phyloP scores from a whole-genome alignment of 2,329 filamentous ascomycete species.

The Aspergillus unguis region DNA sequence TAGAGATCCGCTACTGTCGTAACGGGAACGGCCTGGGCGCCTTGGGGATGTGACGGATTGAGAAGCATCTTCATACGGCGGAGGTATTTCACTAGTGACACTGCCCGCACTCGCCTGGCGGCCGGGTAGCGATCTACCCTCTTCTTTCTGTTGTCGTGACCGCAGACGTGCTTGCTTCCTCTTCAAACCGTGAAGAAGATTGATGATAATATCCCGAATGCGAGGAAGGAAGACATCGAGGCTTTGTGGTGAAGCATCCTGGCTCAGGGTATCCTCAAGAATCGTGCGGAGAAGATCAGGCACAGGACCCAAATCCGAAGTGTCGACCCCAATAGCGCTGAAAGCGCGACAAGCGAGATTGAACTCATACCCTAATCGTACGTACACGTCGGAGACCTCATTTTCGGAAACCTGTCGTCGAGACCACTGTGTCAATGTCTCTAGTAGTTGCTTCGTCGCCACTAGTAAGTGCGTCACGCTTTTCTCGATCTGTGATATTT shows the following conservation, averaged over 20 bases:
- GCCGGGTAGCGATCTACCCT: constrained; percentile 39
- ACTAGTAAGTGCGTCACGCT: constrained; percentile 97
- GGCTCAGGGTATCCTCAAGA: constrained; percentile 90
- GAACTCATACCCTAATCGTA: constrained; percentile 96
- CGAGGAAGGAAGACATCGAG: constrained; percentile 89
- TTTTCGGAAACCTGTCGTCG: constrained; percentile 86
- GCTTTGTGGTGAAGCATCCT: constrained; percentile 90
- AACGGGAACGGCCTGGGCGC: constrained; percentile 31
- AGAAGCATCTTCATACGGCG: constrained; percentile 42
- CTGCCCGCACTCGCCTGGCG: constrained; percentile 49
- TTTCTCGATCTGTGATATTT: constrained; percentile 96
- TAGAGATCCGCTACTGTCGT: constrained; percentile 38
- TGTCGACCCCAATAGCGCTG: constrained; percentile 94
- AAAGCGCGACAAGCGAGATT: constrained; percentile 98
- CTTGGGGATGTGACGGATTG: constrained; percentile 31
- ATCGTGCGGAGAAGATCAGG: constrained; percentile 87
- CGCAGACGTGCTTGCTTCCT: constrained; percentile 89
- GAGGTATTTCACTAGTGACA: constrained; percentile 44
- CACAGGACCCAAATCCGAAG: constrained; percentile 87
- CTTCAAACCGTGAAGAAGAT: constrained; percentile 90
- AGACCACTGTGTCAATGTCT: constrained; percentile 97
- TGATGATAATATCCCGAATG: constrained; percentile 98
- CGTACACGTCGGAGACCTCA: constrained; percentile 97
- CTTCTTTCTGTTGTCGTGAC: constrained; percentile 52
- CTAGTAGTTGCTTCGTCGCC: constrained; percentile 94